Conservation (phyloP, 768 basidiomycete species). For the Mrakia blollopis region DNA sequence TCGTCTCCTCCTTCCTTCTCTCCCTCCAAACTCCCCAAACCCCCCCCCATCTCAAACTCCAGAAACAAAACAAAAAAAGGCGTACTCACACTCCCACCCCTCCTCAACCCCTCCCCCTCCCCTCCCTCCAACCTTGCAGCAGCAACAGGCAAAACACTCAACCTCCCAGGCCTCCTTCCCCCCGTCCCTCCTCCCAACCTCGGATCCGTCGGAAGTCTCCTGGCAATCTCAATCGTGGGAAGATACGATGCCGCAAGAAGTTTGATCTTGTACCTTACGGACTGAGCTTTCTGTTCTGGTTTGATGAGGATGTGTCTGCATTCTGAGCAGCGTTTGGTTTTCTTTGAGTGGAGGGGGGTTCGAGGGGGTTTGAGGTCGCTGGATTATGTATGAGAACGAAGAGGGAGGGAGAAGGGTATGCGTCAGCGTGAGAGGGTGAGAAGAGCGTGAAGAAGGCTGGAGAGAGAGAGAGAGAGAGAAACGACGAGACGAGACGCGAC, state of each 20-base stretch:
- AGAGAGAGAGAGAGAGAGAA: not conserved
- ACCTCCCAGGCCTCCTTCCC: slow-evolving; percentile 18
- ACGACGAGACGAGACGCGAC: not conserved
- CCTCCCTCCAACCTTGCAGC: no score
- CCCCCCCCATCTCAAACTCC: not conserved
- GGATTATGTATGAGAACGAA: not conserved
- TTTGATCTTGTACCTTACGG: slow-evolving; percentile 93
- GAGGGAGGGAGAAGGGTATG: no score
- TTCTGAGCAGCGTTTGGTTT: slow-evolving; percentile 87
- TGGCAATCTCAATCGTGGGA: slow-evolving; percentile 66
- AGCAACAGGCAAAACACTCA: slow-evolving; percentile 30
- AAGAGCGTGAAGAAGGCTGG: no score
- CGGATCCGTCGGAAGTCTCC: slow-evolving; percentile 16
- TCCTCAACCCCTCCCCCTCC: slow-evolving; percentile 5
- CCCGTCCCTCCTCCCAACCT: slow-evolving; percentile 20
- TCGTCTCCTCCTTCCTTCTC: not conserved
- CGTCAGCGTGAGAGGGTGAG: not conserved
- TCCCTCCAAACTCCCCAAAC: no score
- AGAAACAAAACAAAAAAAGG: not conserved
- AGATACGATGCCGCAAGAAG: slow-evolving; percentile 92
- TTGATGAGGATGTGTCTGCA: slow-evolving; percentile 97
- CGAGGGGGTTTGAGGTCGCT: slow-evolving; percentile 83
- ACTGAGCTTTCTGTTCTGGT: slow-evolving; percentile 94
- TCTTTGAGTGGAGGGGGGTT: slow-evolving; percentile 86
- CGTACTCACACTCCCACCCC: slow-evolving; percentile 9